Base-by-base conservation (phyloP, 169 alveolate species). In the Cryptosporidium ryanae region DNA sequence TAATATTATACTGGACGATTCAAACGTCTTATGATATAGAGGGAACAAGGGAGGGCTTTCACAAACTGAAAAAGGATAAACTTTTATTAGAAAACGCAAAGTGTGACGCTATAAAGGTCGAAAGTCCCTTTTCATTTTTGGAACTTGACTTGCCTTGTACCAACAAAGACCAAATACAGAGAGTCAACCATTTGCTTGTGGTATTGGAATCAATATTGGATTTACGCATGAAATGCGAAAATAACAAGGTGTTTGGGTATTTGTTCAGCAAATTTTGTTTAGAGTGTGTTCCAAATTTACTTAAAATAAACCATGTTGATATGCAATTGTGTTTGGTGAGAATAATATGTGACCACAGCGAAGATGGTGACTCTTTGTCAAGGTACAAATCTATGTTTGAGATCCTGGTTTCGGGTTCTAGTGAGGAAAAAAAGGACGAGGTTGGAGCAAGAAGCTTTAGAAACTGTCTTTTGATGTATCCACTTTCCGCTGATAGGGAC, bases 401-500 rank as follows among this genome's bases (percentile, higher is more conserved):
- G 23, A 32, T 50, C 2, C 34, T 70, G 15, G 32, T 70, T 23
- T 54, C 66, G 27, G 67, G 84, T 2, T 50, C 50, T 25, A 34
- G 64, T 7, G 15, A 7, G 15, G 82, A 66, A 13, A 63, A 63
- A 3, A 31, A 66, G 43, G 46, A 38, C 46, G 46, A 38, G 46
- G 46, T 4, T 6, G 3, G 13, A 38, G 25, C 23, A 18, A 57
- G 46, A 4, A 66, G 82, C 25, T 31, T 70, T 21, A 70, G 84
- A 70, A 70, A 55, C 17, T 52, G 57, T 57, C 57, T 70, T 7
- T 38, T 70, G 15, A 15, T 61, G 29, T 70, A 49, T 70, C 64
- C 84, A 34, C 43, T 70, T n/a, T 70, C 52, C 21, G n/a, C 21
- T 6, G 84, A 70, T 18, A 70, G 57, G 18, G 84, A 70, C 2